These are phyloP conservation scores for Acacia crassicarpa DNA, from an alignment of 306 rosid genomes.

Conservation along the genomic window DNA sequence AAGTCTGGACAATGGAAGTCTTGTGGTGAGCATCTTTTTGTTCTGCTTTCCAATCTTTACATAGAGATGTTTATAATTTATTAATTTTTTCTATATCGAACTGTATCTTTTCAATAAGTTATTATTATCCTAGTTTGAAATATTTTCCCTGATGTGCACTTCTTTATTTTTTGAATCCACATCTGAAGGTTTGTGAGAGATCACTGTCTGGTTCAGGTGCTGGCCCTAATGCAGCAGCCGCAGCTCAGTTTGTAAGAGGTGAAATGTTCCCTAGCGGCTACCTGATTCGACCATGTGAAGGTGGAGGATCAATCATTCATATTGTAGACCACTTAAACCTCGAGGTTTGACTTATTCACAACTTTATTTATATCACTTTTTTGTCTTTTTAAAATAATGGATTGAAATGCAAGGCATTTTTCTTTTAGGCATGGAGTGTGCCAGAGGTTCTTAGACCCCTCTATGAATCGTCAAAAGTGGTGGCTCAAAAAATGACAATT, in stretches of 20 bases:
- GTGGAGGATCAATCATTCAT: constrained; percentile 98
- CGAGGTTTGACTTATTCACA: constrained; percentile 57
- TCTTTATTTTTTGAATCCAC: constrained; percentile 11
- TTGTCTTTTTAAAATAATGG: background rate
- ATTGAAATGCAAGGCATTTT: constrained; percentile 17
- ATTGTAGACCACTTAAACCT: constrained; percentile 96
- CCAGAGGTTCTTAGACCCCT: constrained; percentile 97
- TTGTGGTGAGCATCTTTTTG: constrained; percentile 62
- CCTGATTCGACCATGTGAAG: constrained; percentile 95
- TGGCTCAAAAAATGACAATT: constrained; percentile 91
- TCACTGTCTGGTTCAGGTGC: constrained; percentile 95
- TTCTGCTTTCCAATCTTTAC: background rate
- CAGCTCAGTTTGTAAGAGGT: constrained; percentile 86
- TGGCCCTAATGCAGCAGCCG: constrained; percentile 77
- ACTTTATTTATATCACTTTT: background rate
- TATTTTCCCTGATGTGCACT: background rate
- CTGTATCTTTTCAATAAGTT: background rate
- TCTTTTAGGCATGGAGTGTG: constrained; percentile 86
- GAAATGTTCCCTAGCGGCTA: constrained; percentile 93
- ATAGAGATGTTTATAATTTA: background rate
- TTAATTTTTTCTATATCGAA: background rate
- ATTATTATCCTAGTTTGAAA: background rate
- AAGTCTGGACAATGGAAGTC: constrained; percentile 85
- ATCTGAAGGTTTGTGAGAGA: constrained; percentile 86
- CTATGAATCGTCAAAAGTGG: constrained; percentile 87